Evolutionary conservation across 306 rosid genomes (phyloP).

Genomic region (Trifolium repens): DNA sequence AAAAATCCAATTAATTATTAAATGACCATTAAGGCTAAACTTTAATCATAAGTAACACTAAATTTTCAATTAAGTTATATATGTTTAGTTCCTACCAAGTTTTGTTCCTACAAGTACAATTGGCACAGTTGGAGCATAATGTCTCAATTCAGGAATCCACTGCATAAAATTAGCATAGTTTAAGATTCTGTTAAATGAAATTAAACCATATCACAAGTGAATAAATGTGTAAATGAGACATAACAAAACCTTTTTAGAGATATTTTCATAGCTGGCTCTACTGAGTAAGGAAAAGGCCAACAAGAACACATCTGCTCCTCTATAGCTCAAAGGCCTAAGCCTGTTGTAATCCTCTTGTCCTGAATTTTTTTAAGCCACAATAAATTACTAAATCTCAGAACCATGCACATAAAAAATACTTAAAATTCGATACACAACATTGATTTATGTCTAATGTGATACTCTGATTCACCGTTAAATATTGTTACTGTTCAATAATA

Average conservation of each 20-base stretch:
- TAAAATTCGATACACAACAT: not conserved
- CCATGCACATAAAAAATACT: no score
- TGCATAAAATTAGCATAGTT: slow-evolving; percentile 40
- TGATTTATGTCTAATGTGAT: no score
- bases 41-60: slow-evolving; percentile 17
- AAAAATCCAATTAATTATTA: slow-evolving; percentile 14
- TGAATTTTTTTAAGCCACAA: slow-evolving; percentile 41
- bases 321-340: slow-evolving; percentile 94
- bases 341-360: slow-evolving; percentile 96
- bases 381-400: slow-evolving; percentile 2
- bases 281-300: slow-evolving; percentile 91
- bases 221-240: not conserved
- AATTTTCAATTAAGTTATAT: slow-evolving; percentile 17
- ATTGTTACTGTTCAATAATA: no score
- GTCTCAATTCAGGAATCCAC: slow-evolving; percentile 88
- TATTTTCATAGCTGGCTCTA: slow-evolving; percentile 94
- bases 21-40: not conserved
- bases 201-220: slow-evolving; percentile 4
- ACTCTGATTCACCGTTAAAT: no score
- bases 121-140: slow-evolving; percentile 81
- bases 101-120: slow-evolving; percentile 66
- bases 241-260: slow-evolving; percentile 71
- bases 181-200: slow-evolving; percentile 35
- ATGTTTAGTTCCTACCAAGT: slow-evolving; percentile 48
- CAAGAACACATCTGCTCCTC: slow-evolving; percentile 96